Conservation (phyloP, 202 grass and related monocot species). For the Panicum hallii region DNA sequence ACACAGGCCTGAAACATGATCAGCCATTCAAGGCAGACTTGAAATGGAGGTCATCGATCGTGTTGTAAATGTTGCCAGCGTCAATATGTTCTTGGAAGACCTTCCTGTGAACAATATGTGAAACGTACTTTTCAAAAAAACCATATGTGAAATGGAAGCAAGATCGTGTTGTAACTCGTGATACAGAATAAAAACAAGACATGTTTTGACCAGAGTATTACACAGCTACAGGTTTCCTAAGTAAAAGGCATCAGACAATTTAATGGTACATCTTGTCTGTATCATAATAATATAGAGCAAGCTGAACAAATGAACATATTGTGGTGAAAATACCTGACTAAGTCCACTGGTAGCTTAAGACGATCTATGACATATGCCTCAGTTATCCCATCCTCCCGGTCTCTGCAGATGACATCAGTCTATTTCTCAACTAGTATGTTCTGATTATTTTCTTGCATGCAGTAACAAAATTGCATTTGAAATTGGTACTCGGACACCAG, state of each 20-base stretch:
- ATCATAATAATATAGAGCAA: not conserved
- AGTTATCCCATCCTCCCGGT: constrained; percentile 68
- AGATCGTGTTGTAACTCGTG: not conserved
- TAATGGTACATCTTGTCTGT: not conserved
- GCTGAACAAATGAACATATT: constrained; percentile 35
- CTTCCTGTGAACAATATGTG: constrained; percentile 37
- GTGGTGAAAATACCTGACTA: constrained; percentile 57
- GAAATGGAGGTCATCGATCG: constrained; percentile 82
- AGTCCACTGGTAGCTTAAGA: constrained; percentile 53
- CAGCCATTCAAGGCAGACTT: constrained; percentile 81
- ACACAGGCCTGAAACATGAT: constrained; percentile 9
- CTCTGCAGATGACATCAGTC: constrained; percentile 47
- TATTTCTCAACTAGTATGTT: constrained; percentile 21
- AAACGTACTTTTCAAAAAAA: not conserved
- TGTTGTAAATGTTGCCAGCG: constrained; percentile 74
- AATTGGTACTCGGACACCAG: not conserved
- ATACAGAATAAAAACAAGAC: not conserved
- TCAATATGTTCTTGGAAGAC: constrained; percentile 57
- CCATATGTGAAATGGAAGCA: constrained; percentile 10
- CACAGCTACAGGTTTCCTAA: not conserved
- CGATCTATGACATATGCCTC: constrained; percentile 52
- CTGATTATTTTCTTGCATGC: constrained; percentile 6
- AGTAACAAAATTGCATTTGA: not conserved
- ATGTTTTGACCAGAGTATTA: not conserved
- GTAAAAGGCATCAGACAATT: not conserved